Evolutionary conservation across 768 basidiomycete genomes (phyloP).

Genomic region (Trametes punicea): DNA sequence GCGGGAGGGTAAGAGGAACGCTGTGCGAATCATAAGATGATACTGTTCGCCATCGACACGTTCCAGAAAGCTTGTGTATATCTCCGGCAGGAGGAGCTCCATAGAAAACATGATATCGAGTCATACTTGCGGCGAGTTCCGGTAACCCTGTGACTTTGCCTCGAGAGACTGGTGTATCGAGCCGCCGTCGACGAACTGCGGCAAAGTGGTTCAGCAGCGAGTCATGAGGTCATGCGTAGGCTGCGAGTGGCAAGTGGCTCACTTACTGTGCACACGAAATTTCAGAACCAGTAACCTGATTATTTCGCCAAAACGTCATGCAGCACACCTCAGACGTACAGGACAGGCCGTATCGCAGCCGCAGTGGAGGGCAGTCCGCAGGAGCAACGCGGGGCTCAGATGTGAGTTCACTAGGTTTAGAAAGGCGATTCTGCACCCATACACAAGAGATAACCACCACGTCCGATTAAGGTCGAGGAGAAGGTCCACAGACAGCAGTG

Average conservation of each 20-base stretch:
- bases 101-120: conserved; percentile 45
- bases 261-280: too few species aligned
- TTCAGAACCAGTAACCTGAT: too few species aligned
- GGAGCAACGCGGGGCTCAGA: too few species aligned
- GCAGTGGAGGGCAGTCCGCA: too few species aligned
- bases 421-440: background rate
- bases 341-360: too few species aligned
- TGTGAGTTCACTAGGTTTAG: too few species aligned
- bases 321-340: too few species aligned
- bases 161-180: background rate
- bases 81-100: conserved; percentile 42
- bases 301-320: too few species aligned
- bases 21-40: conserved; percentile 26
- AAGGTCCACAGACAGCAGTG: too few species aligned
- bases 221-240: background rate
- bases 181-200: background rate
- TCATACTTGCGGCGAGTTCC: background rate
- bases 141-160: background rate
- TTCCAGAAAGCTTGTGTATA: conserved; percentile 32
- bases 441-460: too few species aligned
- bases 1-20: conserved; percentile 34
- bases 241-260: too few species aligned
- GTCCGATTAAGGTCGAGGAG: too few species aligned
- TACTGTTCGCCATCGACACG: conserved; percentile 47
- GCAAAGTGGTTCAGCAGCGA: background rate